These are phyloP conservation scores for Rugonectria rugulosa DNA, from an alignment of 2,329 filamentous ascomycete genomes.

Conservation along the genomic window DNA sequence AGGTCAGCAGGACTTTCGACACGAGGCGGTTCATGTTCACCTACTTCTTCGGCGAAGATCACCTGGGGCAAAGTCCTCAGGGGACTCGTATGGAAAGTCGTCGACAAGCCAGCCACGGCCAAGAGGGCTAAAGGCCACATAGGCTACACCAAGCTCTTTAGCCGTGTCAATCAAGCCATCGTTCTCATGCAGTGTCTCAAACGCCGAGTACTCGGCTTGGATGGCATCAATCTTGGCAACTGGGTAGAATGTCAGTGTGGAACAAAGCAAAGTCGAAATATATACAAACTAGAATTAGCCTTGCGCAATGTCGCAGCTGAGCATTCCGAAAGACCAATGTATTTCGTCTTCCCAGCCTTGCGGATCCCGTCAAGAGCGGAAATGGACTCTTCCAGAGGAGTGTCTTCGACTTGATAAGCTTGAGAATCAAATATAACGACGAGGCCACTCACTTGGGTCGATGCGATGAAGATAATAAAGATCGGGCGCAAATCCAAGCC, in stretches of 20 bases:
- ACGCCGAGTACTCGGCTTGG: conserved; percentile 55
- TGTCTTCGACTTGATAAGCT: conserved; percentile 40
- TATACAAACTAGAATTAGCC: conserved; percentile 53
- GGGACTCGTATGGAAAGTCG: conserved; percentile 49
- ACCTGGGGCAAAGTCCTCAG: conserved; percentile 53
- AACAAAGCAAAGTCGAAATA: neutral
- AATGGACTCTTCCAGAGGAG: conserved; percentile 56
- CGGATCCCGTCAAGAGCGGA: conserved; percentile 54
- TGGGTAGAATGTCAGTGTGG: conserved; percentile 25
- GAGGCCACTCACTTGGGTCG: conserved; percentile 48
- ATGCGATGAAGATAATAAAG: conserved; percentile 55
- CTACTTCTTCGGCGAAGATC: conserved; percentile 51
- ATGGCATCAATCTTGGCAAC: conserved; percentile 56
- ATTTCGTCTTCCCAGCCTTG: conserved; percentile 56
- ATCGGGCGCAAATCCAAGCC: conserved; percentile 56
- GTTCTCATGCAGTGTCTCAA: conserved; percentile 51
- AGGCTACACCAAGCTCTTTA: conserved; percentile 51
- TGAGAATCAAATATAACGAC: neutral
- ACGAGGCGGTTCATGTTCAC: conserved; percentile 34
- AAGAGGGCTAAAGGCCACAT: conserved; percentile 55
- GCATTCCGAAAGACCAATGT: conserved; percentile 57
- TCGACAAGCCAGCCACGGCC: conserved; percentile 58
- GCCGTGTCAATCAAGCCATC: conserved; percentile 50
- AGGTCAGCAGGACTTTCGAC: too few relatives aligned
- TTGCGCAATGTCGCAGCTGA: conserved; percentile 53